These are phyloP conservation scores for Apodospora peruviana DNA, from an alignment of 495 filamentous ascomycete species.

Conservation along the genomic window DNA sequence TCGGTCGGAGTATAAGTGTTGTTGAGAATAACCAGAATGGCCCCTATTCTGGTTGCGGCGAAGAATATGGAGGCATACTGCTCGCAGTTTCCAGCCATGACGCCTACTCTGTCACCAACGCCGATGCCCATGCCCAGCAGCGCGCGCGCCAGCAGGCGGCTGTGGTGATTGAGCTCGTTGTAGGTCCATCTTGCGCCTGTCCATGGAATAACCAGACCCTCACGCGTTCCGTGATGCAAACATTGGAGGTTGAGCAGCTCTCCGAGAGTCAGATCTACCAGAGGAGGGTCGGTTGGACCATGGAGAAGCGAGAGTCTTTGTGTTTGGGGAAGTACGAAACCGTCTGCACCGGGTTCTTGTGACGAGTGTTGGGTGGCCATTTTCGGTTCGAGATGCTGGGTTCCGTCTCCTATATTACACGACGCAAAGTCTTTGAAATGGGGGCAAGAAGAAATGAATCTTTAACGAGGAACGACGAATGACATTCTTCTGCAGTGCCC, in stretches of 20 bases:
- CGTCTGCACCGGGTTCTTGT: slow-evolving; percentile 12
- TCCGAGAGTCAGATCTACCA: slow-evolving; percentile 57
- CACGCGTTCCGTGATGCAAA: slow-evolving; percentile 51
- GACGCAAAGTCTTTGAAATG: no score
- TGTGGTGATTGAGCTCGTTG: slow-evolving; percentile 54
- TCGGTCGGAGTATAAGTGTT: slow-evolving; percentile 66
- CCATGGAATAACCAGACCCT: slow-evolving; percentile 62
- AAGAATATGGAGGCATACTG: slow-evolving; percentile 67
- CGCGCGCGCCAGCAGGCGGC: slow-evolving; percentile 52
- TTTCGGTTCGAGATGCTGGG: slow-evolving; percentile 2
- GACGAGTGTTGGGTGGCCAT: slow-evolving; percentile 14
- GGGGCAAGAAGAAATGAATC: no score
- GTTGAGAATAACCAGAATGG: slow-evolving; percentile 63
- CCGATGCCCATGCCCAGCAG: slow-evolving; percentile 55
- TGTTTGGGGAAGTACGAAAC: slow-evolving; percentile 21
- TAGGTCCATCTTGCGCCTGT: slow-evolving; percentile 64
- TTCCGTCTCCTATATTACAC: no score
- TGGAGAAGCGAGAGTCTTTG: slow-evolving; percentile 48
- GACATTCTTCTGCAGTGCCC: no score
- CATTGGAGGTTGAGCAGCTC: slow-evolving; percentile 59
- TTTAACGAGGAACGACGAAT: no score
- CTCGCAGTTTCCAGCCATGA: slow-evolving; percentile 69
- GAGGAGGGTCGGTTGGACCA: slow-evolving; percentile 53
- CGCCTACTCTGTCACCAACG: slow-evolving; percentile 59
- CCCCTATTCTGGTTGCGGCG: slow-evolving; percentile 59